Evolutionary conservation across 371 early-diverging fungal species (phyloP), one percentile per base, ranked within the genome.

Genomic region (Thermomucor indicae-seudaticae): DNA sequence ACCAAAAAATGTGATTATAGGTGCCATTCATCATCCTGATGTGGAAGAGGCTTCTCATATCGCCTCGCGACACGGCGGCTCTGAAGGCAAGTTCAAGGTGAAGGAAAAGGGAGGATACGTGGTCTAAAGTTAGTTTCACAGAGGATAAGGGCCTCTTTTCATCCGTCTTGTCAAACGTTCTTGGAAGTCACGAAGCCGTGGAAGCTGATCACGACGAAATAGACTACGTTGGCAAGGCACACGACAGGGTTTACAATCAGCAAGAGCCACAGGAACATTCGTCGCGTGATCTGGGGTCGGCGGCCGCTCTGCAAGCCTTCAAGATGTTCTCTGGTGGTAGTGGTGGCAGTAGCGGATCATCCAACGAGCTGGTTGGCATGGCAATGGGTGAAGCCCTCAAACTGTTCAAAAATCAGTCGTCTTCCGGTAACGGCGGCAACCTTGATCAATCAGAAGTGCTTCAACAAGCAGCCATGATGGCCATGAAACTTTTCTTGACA

Each of bases 331-430:
- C 65, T 45, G 59, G 67, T 14, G 60, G 65, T n/a, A 58, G 58
- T n/a, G 43, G 52, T 23, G 60, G 55, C 16, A 48, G 55, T 34
- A 47, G 60, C 24, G 61, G 65, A 10, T 55, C 53, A 11, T 55
- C 62, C n/a, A 60, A 53, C 23, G 48, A 69, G 29, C 43, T 75
- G 22, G 50, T 69, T 19, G 76, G 72, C 39, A 53, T 75, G 48
- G 76, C 76, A 34, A 75, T 75, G 76, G 64, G 72, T 46, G 76
- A 75, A 60, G 76, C 64, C 28, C 69, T 60, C 62, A 75, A 75
- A 25, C 55, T 75, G 6, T 65, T 72, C 47, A 67, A 64, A 8
- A 49, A 29, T 16, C 37, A 37, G 10, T n/a, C n/a, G n/a, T n/a
- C n/a, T n/a, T 3, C 5, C 37, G 48, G 53, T 3, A 44, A 27